Evolutionary conservation across 768 basidiomycete species (phyloP), one percentile per base, ranked within the genome.

Genomic region (Phylloporus rhodoxanthus): DNA sequence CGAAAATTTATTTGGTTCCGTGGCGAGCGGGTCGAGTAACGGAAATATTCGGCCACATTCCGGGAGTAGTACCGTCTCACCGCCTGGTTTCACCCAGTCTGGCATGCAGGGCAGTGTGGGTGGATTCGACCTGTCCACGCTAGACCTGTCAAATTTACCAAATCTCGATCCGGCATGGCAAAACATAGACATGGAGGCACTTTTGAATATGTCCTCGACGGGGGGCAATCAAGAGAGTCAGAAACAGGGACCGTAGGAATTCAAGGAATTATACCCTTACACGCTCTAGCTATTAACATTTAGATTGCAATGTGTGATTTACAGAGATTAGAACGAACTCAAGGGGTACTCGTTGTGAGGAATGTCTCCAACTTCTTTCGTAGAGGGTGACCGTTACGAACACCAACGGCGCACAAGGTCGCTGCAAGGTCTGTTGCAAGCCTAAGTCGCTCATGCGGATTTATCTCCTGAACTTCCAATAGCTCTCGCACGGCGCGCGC

Each of bases 341-440:
- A 53, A 6, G 50, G 52, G 19, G 23, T 48, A 14, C 55, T 53
- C 15, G 55, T 59, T 19, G 53, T 48, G 17, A 76, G 53, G 60
- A 74, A 82, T 63, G 79, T 87, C 49, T 82, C 82, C 50, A 88
- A 57, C 58, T 73, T 81, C 68, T 80, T 87, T 43, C 84, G 78
- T 45, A 88, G 69, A n/a, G 79, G 74, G 61, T 87, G 84, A 50
- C 82, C 81, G 29, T 72, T 64, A 23, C 77, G 80, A 34, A 88
- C 69, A 17, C 86, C 86, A 25, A 75, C 69, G 33, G 70, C 66
- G 50, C 73, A 70, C 56, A 88, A 65, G 23, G 73, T 68, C 9
- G 66, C 71, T 7, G 79, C 75, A 37, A 87, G 71, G 49, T 75
- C 80, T 34, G 63, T 65, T 28, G 75, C 78, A 32, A 85, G 59